phyloP scores from a whole-genome alignment of 2,329 filamentous ascomycete species.

The Exophiala lecanii-corni region DNA sequence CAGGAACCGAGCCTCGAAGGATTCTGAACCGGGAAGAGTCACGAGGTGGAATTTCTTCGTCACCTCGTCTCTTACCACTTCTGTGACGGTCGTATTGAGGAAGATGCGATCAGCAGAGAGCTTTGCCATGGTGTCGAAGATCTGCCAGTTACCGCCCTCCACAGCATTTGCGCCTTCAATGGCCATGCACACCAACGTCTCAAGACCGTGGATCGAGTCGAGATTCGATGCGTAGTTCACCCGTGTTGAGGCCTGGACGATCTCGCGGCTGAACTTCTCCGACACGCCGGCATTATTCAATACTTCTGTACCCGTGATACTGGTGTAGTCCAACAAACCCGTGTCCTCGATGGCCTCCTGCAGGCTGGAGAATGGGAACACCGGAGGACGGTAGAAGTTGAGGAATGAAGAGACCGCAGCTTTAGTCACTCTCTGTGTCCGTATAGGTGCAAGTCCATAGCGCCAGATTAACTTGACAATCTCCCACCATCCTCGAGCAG shows the following conservation, averaged over 20 bases:
- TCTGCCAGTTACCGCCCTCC: conserved; percentile 85
- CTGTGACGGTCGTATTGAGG: conserved; percentile 64
- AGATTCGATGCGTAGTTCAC: conserved; percentile 95
- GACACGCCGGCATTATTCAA: conserved; percentile 65
- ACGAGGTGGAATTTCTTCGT: conserved; percentile 34
- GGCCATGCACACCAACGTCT: conserved; percentile 88
- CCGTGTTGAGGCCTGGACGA: conserved; percentile 84
- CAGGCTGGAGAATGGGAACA: conserved; percentile 79
- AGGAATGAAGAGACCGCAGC: conserved; percentile 67
- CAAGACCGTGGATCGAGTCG: conserved; percentile 77
- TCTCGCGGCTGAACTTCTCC: conserved; percentile 65
- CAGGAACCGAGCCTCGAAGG: too few species aligned
- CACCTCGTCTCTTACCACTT: conserved; percentile 48
- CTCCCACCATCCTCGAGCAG: conserved; percentile 65
- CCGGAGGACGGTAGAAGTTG: conserved; percentile 71
- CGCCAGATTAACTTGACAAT: conserved; percentile 74
- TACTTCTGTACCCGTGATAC: conserved; percentile 68
- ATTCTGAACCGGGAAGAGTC: conserved; percentile 7
- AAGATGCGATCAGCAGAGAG: conserved; percentile 57
- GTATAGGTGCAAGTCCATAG: conserved; percentile 75
- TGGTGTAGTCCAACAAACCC: conserved; percentile 62
- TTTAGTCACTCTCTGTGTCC: conserved; percentile 68
- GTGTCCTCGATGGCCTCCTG: conserved; percentile 63
- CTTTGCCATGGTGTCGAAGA: conserved; percentile 78
- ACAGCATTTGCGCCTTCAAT: conserved; percentile 77